Evolutionary conservation across 2,329 filamentous ascomycete genomes (phyloP).

Genomic region (Nothopassalora personata): DNA sequence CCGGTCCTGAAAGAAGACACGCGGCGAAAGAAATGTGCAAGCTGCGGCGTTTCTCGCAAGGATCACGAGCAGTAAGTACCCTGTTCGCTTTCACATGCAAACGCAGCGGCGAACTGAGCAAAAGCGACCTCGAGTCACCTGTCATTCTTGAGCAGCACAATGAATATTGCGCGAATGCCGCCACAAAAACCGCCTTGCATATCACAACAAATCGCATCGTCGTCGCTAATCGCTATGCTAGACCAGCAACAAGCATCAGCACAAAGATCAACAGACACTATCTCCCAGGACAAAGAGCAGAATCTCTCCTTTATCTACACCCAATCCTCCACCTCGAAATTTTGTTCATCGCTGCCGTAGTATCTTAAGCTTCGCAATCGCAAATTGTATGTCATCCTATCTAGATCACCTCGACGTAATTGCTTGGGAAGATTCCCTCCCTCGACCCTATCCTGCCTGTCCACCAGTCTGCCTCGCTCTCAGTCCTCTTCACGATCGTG

Average conservation of each 20-base stretch:
- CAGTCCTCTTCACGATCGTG: conserved; percentile 88
- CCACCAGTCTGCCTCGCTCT: conserved; percentile 96
- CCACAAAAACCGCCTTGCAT: background rate
- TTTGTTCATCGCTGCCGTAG: background rate
- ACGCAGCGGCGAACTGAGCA: too few relatives aligned
- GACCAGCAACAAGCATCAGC: background rate
- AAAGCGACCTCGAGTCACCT: background rate
- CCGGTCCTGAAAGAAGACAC: too few relatives aligned
- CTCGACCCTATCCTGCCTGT: conserved; percentile 80
- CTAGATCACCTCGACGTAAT: conserved; percentile 30
- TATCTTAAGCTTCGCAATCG: background rate
- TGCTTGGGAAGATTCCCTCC: conserved; percentile 74
- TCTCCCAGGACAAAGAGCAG: background rate
- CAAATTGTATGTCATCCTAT: background rate
- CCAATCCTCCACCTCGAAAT: background rate
- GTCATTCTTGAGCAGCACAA: background rate
- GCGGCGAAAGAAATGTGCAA: too few relatives aligned
- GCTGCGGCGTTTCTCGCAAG: too few relatives aligned
- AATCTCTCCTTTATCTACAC: background rate
- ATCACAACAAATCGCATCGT: background rate
- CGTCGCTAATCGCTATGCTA: background rate
- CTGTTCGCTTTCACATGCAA: too few relatives aligned
- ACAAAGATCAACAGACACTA: background rate
- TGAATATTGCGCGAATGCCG: background rate
- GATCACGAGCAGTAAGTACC: too few relatives aligned